Conservation (phyloP, 1,284 basidiomycete genomes). For the Veloporphyrellus conicus region DNA sequence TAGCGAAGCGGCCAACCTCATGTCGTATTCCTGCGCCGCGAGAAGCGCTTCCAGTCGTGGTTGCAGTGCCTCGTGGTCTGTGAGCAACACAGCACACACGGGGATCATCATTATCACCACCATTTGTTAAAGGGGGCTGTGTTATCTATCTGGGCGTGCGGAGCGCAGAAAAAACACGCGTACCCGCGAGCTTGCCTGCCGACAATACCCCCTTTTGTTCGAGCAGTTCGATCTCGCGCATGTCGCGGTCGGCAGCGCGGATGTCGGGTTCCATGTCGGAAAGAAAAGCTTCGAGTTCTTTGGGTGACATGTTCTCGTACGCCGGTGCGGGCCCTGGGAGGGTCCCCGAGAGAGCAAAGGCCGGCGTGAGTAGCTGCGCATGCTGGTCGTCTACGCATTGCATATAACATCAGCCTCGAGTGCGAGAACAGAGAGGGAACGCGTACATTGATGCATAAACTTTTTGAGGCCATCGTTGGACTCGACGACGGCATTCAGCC, state of each 20-base stretch:
- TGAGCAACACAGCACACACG: not conserved
- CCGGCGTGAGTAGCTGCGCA: constrained; percentile 63
- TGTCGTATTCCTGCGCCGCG: constrained; percentile 57
- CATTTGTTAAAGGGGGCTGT: no score
- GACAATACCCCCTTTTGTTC: constrained; percentile 66
- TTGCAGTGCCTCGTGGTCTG: constrained; percentile 60
- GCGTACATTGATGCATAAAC: constrained; percentile 68
- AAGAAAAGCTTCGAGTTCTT: constrained; percentile 65
- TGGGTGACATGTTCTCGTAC: constrained; percentile 59
- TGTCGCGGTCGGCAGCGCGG: constrained; percentile 71
- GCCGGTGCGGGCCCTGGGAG: constrained; percentile 39
- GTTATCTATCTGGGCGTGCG: not conserved
- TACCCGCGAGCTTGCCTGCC: constrained; percentile 66
- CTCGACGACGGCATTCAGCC: constrained; percentile 53
- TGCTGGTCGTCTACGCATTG: constrained; percentile 61
- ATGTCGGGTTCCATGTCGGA: constrained; percentile 77
- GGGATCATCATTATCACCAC: no score
- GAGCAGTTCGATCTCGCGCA: constrained; percentile 67
- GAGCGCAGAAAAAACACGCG: constrained; percentile 4
- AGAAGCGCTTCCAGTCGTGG: constrained; percentile 57
- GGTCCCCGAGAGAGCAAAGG: constrained; percentile 65
- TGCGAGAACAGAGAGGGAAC: no score
- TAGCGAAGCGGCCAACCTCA: constrained; percentile 48
- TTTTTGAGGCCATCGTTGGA: constrained; percentile 64
- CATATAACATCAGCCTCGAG: no score